A percentile compares a stretch with the other conserved stretches of the same genome.
These are phyloP conservation scores for Mycena indigotica DNA, from an alignment of 768 basidiomycete genomes.

Conservation along the genomic window DNA sequence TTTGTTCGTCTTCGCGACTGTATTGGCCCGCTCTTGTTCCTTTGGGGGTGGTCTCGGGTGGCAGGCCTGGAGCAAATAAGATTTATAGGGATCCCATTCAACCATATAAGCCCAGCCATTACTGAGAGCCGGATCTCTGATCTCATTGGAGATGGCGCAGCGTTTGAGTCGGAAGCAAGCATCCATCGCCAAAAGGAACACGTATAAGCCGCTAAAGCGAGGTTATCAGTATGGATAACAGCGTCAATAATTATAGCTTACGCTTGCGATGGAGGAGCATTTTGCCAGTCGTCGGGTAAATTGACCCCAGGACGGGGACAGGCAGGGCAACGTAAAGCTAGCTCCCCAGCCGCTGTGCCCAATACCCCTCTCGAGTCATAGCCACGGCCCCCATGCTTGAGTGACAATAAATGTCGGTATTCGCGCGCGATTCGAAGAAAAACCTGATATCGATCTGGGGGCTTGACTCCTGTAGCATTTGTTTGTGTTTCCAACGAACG, in stretches of 20 bases:
- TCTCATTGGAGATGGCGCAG: constrained; percentile 1
- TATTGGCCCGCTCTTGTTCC: too few species aligned
- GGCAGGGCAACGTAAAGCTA: constrained; percentile 13
- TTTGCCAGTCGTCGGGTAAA: constrained; percentile 17
- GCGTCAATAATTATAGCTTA: not conserved
- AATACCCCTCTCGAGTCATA: not conserved
- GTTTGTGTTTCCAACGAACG: constrained; percentile 25
- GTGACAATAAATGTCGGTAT: not conserved
- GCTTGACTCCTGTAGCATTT: constrained; percentile 26
- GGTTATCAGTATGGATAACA: not conserved
- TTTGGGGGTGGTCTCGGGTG: too few species aligned
- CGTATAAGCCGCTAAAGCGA: constrained; percentile 8
- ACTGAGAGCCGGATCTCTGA: constrained; percentile 10
- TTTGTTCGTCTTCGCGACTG: too few species aligned
- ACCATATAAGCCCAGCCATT: constrained; percentile 19
- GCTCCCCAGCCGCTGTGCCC: not conserved
- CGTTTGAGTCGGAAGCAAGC: constrained; percentile 10
- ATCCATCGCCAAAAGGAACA: constrained; percentile 8
- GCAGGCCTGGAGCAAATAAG: too few species aligned
- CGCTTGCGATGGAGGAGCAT: not conserved
- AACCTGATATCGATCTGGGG: constrained; percentile 3
- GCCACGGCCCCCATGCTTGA: not conserved
- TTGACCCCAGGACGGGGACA: constrained; percentile 24
- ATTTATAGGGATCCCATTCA: constrained; percentile 4
- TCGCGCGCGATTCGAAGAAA: not conserved